Evolutionary conservation across 495 filamentous ascomycete species (phyloP).

Genomic region (Tetracladium setigerum): DNA sequence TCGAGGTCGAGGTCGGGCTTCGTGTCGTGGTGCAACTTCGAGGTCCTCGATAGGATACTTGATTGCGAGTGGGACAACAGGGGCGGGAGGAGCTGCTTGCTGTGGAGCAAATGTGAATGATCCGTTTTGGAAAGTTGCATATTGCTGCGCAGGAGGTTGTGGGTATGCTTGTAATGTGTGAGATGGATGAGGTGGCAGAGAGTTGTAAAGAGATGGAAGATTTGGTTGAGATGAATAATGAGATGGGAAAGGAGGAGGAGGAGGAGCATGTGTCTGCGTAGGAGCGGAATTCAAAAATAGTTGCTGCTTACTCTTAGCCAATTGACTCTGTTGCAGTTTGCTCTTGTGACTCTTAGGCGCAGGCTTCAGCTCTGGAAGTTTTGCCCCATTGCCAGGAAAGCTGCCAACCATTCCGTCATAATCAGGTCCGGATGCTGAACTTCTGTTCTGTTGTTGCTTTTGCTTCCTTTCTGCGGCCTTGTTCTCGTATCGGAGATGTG

Average conservation of each 20-base stretch:
- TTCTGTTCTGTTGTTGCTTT: slow-evolving; percentile 58
- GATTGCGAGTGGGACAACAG: slow-evolving; percentile 67
- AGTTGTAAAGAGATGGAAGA: neutral
- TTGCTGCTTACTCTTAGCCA: slow-evolving; percentile 19
- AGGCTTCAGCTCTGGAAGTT: slow-evolving; percentile 72
- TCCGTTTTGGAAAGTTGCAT: slow-evolving; percentile 16
- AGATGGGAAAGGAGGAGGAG: neutral
- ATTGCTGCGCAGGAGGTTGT: slow-evolving; percentile 14
- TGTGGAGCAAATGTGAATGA: slow-evolving; percentile 15
- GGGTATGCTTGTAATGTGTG: slow-evolving; percentile 23
- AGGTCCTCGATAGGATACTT: slow-evolving; percentile 96
- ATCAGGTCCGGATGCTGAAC: slow-evolving; percentile 37
- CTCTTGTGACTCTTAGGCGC: slow-evolving; percentile 71
- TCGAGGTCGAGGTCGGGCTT: slow-evolving; percentile 55
- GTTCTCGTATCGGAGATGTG: slow-evolving; percentile 70
- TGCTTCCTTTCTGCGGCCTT: slow-evolving; percentile 73
- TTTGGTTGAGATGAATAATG: neutral
- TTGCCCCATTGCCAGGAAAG: slow-evolving; percentile 34
- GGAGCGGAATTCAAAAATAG: slow-evolving; percentile 21
- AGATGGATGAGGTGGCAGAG: slow-evolving; percentile 10
- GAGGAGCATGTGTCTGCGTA: slow-evolving; percentile 6
- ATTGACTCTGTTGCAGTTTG: slow-evolving; percentile 31
- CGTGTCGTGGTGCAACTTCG: slow-evolving; percentile 56
- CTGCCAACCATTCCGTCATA: slow-evolving; percentile 27
- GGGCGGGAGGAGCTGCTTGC: slow-evolving; percentile 35